Percentiles rank a stretch among this genome's conserved stretches.
These are phyloP conservation scores for Pleurotus giganteus DNA, from an alignment of 768 basidiomycete species.

Conservation along the genomic window DNA sequence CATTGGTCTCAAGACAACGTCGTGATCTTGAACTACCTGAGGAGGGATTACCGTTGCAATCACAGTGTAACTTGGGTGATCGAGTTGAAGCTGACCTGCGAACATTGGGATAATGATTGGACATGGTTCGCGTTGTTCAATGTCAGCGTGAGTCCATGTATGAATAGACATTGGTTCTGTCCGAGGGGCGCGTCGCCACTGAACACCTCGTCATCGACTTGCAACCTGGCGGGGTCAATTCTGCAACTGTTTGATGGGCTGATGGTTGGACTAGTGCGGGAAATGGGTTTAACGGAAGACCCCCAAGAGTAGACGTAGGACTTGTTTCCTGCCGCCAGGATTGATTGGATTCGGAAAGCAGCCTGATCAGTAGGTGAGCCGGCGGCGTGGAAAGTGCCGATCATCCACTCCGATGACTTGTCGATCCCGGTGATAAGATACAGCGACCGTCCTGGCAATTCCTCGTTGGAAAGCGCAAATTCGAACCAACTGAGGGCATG, in stretches of 20 bases:
- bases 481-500: slow-evolving; percentile 12
- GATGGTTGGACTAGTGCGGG: background rate
- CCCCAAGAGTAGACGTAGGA: slow-evolving; percentile 9
- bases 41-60: too few species aligned
- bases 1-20: too few species aligned
- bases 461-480: slow-evolving; percentile 9
- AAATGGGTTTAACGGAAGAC: slow-evolving; percentile 2
- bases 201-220: background rate
- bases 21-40: too few species aligned
- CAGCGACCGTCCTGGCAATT: background rate
- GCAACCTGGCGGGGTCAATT: background rate
- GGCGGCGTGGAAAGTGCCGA: slow-evolving; percentile 10
- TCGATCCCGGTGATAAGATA: slow-evolving; percentile 13
- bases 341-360: background rate
- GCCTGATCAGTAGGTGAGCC: too few species aligned
- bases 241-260: background rate
- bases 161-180: slow-evolving; percentile 18
- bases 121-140: background rate
- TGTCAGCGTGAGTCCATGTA: slow-evolving; percentile 10
- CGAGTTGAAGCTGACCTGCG: background rate
- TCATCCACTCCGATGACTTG: slow-evolving; percentile 10
- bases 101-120: background rate
- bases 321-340: background rate
- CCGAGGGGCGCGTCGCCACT: background rate
- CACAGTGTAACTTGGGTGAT: background rate